Evolutionary conservation across 805 yeast species (phyloP), one percentile per base, ranked within the genome.

Genomic region (Ogataea wickerhamii): DNA sequence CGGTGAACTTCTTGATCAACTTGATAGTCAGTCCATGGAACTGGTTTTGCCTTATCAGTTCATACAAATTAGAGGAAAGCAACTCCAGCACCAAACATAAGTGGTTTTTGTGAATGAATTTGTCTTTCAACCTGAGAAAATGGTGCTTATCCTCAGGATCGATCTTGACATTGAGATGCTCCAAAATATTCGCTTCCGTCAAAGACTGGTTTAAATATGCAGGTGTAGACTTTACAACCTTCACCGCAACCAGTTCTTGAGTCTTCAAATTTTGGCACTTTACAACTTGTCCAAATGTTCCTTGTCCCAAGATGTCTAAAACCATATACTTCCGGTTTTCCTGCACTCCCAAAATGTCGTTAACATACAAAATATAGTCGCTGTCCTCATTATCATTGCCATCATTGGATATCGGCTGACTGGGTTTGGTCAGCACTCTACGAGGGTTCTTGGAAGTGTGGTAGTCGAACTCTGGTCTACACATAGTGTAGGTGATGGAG

Each of bases 241-340:
- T 93, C 25, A 93, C 94, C 1, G 98, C 98, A 18, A 89, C 86
- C 16, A 91, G 76, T 45, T 87, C 91, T 56, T 87, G 93, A 32
- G 88, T 85, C 32, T 61, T 63, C 45, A 69, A 47, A 51, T 80
- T 76, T 58, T 87, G 95, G 63, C 97, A 91, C 64, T 91, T 93
- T 28, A 89, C 94, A 32, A 93, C 99, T 64, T 93, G 98, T 7
- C 98, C 98, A 70, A 93, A 93, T 1, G 98, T 89, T 2, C 99
- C 99, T 45, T 89, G 91, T 1, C 99, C 99, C 28, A 93, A 64
- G 12, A 93, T 71, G 60, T 91, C 98, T 41, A 93, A 66, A 4
- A 93, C 96, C 53, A 93, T 71, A 58, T 89, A 91, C 56, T 86
- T 84, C 38, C 89, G 71, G 41, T 87, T 89, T 48, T 86, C 93